These are phyloP conservation scores for Crassisporium funariophilum DNA, from an alignment of 768 basidiomycete species.

Conservation along the genomic window DNA sequence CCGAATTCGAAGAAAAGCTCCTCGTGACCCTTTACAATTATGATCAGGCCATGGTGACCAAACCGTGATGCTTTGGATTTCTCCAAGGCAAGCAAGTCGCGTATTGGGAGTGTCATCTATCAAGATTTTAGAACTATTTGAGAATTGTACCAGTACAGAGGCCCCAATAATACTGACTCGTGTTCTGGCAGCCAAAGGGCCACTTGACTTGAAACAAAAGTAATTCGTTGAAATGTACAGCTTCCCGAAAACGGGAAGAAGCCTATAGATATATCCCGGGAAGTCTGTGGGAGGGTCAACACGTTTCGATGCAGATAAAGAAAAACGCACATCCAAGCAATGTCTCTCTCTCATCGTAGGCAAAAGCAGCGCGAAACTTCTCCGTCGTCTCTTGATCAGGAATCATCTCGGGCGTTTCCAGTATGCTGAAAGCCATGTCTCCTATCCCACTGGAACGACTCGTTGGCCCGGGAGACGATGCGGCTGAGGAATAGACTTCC, in stretches of 20 bases:
- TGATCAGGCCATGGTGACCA: conserved; percentile 84
- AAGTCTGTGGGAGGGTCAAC: conserved; percentile 59
- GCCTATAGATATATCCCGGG: conserved; percentile 85
- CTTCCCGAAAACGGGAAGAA: conserved; percentile 87
- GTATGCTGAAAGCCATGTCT: conserved; percentile 78
- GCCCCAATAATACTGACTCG: conserved; percentile 55
- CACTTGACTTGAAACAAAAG: conserved; percentile 93
- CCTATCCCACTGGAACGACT: conserved; percentile 43
- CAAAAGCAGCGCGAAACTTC: conserved; percentile 82
- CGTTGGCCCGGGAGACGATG: conserved; percentile 27
- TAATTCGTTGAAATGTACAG: conserved; percentile 91
- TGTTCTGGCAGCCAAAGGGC: conserved; percentile 77
- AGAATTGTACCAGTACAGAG: conserved; percentile 4
- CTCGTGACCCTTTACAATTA: conserved; percentile 95
- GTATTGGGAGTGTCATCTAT: conserved; percentile 94
- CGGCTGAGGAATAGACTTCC: conserved; percentile 61
- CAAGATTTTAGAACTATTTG: neutral
- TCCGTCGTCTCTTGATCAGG: conserved; percentile 66
- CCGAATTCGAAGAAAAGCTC: conserved; percentile 97
- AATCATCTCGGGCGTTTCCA: conserved; percentile 69
- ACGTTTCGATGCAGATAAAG: conserved; percentile 3
- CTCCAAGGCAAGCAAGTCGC: conserved; percentile 83
- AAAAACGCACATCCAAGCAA: conserved; percentile 80
- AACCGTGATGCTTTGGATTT: conserved; percentile 87
- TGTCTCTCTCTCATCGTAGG: conserved; percentile 85